Evolutionary conservation across 2,329 filamentous ascomycete species (phyloP).

Genomic region (Scedosporium boydii): DNA sequence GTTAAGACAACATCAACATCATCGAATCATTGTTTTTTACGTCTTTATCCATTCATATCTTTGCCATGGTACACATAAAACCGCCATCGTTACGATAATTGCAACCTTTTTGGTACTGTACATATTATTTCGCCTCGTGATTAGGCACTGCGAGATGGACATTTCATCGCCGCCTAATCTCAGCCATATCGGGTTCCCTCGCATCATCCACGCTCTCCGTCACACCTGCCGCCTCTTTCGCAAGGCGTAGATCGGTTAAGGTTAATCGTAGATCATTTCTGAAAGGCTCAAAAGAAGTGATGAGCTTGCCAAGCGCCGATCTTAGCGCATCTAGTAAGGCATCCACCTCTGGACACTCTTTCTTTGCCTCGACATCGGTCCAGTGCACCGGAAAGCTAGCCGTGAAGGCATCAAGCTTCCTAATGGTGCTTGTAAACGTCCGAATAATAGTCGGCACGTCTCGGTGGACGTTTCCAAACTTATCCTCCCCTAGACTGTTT

Average conservation of each 20-base stretch:
- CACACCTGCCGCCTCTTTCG: constrained; percentile 51
- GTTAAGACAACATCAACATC: no score
- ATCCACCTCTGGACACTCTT: constrained; percentile 58
- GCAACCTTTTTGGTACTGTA: neutral
- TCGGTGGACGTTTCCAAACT: constrained; percentile 75
- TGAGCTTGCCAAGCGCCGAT: constrained; percentile 52
- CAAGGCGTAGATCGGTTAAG: constrained; percentile 61
- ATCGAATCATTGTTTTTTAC: neutral
- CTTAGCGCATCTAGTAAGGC: constrained; percentile 57
- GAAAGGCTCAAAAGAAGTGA: constrained; percentile 67
- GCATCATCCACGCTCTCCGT: constrained; percentile 11
- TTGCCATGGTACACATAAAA: constrained; percentile 1
- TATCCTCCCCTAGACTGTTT: constrained; percentile 69
- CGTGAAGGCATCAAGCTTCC: constrained; percentile 60
- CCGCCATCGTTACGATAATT: neutral
- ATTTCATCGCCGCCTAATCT: constrained; percentile 9
- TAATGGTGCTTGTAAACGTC: constrained; percentile 59
- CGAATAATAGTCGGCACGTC: constrained; percentile 69
- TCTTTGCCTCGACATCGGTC: constrained; percentile 60
- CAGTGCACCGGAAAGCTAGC: constrained; percentile 55
- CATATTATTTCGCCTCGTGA: neutral
- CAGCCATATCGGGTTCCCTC: constrained; percentile 19
- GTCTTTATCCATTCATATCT: neutral
- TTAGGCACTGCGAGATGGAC: neutral
- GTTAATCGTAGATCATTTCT: constrained; percentile 60